phyloP scores from a whole-genome alignment of 331 rosid species.

The Dryas integrifolia region DNA sequence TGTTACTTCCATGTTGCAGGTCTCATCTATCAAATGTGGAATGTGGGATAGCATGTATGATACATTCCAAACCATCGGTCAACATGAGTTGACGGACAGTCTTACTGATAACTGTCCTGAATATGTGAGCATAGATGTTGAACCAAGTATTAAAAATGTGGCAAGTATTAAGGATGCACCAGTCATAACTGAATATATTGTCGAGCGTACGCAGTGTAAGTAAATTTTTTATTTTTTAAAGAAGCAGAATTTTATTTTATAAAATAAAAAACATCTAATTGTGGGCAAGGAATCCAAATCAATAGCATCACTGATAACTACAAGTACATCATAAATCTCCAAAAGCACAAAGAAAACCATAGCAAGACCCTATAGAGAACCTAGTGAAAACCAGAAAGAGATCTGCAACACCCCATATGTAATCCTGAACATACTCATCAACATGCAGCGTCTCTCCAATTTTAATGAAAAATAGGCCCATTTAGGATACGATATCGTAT shows the following conservation, averaged over 20 bases:
- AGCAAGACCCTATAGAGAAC: not conserved
- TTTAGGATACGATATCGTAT: not conserved
- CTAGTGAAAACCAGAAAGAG: not conserved
- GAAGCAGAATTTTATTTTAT: not conserved
- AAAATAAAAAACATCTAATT: not conserved
- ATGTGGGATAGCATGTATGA: conserved; percentile 89
- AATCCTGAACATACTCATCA: not conserved
- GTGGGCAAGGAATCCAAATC: not conserved
- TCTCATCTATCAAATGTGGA: conserved; percentile 74
- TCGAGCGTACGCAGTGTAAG: conserved; percentile 48
- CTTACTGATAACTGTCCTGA: conserved; percentile 37
- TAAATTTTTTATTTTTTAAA: conserved; percentile 7
- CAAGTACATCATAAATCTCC: not conserved
- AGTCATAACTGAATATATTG: conserved; percentile 17
- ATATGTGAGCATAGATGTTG: conserved; percentile 61
- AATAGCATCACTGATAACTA: not conserved
- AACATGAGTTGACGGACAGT: conserved; percentile 39
- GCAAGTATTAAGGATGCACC: conserved; percentile 39
- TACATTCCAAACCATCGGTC: conserved; percentile 55
- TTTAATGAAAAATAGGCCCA: not conserved
- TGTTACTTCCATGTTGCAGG: conserved; percentile 41
- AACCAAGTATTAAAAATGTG: conserved; percentile 51
- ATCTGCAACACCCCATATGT: not conserved
- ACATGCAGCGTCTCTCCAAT: no score
- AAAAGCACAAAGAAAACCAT: not conserved